Evolutionary conservation across 2,329 filamentous ascomycete species (phyloP).

Genomic region (Podosphaera fusca): DNA sequence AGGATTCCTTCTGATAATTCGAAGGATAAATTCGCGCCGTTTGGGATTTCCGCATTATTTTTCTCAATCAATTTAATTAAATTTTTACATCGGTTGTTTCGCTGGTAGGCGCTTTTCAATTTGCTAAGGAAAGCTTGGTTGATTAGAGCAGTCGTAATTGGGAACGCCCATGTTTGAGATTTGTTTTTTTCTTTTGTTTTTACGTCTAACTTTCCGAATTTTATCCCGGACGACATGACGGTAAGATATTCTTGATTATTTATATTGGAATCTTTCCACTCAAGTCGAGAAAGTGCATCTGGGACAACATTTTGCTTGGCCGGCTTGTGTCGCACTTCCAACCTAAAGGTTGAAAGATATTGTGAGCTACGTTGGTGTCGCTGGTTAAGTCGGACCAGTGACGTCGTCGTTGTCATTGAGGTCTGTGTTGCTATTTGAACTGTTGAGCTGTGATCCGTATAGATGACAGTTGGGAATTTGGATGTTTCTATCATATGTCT

Average conservation of each 20-base stretch:
- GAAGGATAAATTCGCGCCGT: not conserved
- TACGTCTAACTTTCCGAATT: too few relatives aligned
- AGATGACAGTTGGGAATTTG: not conserved
- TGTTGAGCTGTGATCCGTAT: too few relatives aligned
- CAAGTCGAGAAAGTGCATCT: too few relatives aligned
- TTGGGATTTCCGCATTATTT: not conserved
- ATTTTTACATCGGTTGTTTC: not conserved
- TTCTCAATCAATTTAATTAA: not conserved
- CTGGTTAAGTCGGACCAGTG: too few relatives aligned
- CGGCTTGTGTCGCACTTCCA: not conserved
- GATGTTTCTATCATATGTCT: not conserved
- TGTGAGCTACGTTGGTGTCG: not conserved
- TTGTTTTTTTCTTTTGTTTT: not conserved
- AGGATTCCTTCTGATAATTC: not conserved
- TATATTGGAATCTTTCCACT: not conserved
- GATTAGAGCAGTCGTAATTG: not conserved
- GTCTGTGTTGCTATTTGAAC: too few relatives aligned
- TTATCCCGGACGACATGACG: too few relatives aligned
- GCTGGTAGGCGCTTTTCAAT: too few relatives aligned
- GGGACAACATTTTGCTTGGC: not conserved
- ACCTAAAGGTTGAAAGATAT: not conserved
- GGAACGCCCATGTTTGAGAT: not conserved
- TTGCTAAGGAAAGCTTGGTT: not conserved
- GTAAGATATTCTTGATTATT: not conserved
- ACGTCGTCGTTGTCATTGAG: too few relatives aligned